A percentile compares a stretch with the other conserved stretches of the same genome.
phyloP scores from a whole-genome alignment of 805 yeast species.

The Starmerella roubikii region DNA sequence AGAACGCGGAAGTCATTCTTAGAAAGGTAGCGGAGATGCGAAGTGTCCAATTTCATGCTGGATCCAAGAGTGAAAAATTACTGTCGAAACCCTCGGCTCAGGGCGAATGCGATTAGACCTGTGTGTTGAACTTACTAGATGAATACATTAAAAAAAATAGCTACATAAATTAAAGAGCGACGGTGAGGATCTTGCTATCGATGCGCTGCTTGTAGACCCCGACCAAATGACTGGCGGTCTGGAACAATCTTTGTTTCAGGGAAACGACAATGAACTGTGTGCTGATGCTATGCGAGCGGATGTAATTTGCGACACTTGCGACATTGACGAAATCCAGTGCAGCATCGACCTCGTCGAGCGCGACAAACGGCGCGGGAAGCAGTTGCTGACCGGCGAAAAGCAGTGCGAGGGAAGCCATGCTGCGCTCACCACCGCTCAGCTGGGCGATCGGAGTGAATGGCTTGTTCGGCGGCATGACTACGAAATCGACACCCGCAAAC shows the following conservation, averaged over 20 bases:
- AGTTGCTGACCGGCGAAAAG: slow-evolving; percentile 80
- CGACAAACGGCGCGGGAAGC: slow-evolving; percentile 92
- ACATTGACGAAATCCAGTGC: slow-evolving; percentile 89
- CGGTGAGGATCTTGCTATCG: slow-evolving; percentile 14
- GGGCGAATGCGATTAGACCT: no score
- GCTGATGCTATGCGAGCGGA: slow-evolving; percentile 39
- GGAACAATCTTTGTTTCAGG: slow-evolving; percentile 74
- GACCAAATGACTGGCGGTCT: slow-evolving; percentile 76
- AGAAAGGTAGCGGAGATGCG: slow-evolving; percentile 86
- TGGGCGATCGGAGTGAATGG: slow-evolving; percentile 85
- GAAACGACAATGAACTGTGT: slow-evolving; percentile 83
- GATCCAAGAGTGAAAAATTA: no score
- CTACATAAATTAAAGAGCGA: neutral
- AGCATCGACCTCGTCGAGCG: slow-evolving; percentile 95
- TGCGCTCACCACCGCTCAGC: slow-evolving; percentile 91
- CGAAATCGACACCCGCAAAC: slow-evolving; percentile 73
- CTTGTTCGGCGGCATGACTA: slow-evolving; percentile 94
- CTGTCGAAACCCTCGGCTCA: no score
- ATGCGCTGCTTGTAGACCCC: slow-evolving; percentile 71
- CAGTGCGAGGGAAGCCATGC: slow-evolving; percentile 89
- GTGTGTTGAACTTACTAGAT: neutral
- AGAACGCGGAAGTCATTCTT: slow-evolving; percentile 82
- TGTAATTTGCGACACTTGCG: slow-evolving; percentile 72
- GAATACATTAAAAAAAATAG: neutral
- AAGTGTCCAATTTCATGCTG: slow-evolving; percentile 76